These are phyloP conservation scores for Galerina marginata DNA, from an alignment of 768 basidiomycete genomes.

Conservation along the genomic window DNA sequence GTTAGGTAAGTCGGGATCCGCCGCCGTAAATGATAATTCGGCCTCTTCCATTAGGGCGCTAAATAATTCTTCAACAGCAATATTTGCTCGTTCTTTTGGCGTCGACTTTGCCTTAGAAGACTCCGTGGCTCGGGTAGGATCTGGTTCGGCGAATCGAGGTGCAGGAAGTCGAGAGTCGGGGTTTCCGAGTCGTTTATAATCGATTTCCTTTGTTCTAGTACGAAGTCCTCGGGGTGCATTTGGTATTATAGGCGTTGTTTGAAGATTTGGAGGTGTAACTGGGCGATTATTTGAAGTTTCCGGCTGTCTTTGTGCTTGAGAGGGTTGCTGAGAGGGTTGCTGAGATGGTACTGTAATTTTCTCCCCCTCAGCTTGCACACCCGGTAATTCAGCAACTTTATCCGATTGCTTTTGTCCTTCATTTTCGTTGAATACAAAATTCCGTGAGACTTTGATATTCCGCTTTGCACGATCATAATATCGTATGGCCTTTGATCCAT, in stretches of 20 bases:
- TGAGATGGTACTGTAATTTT: background rate
- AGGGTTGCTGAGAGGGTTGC: background rate
- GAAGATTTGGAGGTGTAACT: background rate
- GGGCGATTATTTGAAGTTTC: background rate
- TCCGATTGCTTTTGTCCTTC: conserved; percentile 19
- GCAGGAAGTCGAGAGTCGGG: background rate
- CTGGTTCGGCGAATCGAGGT: background rate
- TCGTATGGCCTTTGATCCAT: conserved; percentile 28
- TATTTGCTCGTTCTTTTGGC: conserved; percentile 1
- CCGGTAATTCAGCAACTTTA: conserved; percentile 13
- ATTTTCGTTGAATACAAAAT: conserved; percentile 27
- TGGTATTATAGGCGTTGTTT: background rate
- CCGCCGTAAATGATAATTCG: background rate
- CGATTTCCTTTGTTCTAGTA: background rate
- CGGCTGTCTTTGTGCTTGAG: background rate
- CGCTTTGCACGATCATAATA: conserved; percentile 27
- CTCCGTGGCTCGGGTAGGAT: background rate
- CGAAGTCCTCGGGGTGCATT: background rate
- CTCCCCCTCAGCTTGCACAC: conserved; percentile 28
- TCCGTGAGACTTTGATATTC: conserved; percentile 28
- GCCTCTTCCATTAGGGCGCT: background rate
- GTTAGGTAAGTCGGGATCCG: background rate
- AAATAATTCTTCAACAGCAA: conserved; percentile 6
- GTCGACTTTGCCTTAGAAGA: conserved; percentile 14
- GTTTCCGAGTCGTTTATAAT: background rate